Conservation (phyloP, 129 eudicot species). For the Tagetes patula region DNA sequence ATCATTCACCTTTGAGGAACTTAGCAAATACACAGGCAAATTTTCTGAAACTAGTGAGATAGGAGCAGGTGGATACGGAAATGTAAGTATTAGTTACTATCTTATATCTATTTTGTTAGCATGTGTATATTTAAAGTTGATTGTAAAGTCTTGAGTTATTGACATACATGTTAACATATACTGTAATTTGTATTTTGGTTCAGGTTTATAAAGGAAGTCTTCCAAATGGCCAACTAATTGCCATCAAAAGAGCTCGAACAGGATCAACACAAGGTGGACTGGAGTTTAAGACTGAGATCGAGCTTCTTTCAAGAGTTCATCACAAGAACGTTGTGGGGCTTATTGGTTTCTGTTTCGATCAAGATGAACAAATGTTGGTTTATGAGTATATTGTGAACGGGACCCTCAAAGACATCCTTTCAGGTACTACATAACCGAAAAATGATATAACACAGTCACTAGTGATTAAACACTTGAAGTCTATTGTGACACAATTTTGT, state of each 20-base stretch:
- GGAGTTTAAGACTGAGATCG: slow-evolving; percentile 54
- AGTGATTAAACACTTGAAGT: not conserved
- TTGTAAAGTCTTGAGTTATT: not conserved
- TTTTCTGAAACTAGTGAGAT: slow-evolving; percentile 20
- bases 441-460: not conserved
- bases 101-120: not conserved
- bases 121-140: not conserved
- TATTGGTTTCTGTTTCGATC: slow-evolving; percentile 41
- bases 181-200: not conserved
- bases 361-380: slow-evolving; percentile 11
- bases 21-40: not conserved
- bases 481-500: not conserved
- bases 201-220: slow-evolving; percentile 51
- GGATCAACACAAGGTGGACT: slow-evolving; percentile 44
- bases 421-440: slow-evolving; percentile 18
- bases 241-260: slow-evolving; percentile 47
- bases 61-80: slow-evolving; percentile 57
- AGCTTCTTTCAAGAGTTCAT: slow-evolving; percentile 50
- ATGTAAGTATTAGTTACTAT: slow-evolving; percentile 20
- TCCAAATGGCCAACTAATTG: slow-evolving; percentile 37
- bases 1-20: slow-evolving; percentile 8
- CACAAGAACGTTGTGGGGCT: slow-evolving; percentile 50
- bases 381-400: slow-evolving; percentile 7
- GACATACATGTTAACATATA: too few species aligned
- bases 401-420: not conserved